Conservation (phyloP, 2,329 filamentous ascomycete species). For the Trichoderma brevicompactum region DNA sequence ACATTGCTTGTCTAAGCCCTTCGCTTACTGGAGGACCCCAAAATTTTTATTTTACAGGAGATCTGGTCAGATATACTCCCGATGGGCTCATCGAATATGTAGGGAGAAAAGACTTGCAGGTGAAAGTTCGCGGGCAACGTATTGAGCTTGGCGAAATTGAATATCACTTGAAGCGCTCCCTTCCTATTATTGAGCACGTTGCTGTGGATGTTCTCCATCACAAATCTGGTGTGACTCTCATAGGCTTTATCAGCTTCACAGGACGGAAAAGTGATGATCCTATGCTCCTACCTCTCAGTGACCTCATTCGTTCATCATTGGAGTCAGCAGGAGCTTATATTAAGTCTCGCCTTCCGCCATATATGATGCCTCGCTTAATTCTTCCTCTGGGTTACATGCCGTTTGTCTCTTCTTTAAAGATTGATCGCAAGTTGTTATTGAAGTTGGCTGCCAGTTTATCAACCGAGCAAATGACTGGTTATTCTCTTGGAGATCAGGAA, state of each 20-base stretch:
- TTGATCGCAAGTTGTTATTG: slow-evolving; percentile 24
- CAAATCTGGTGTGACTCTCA: not conserved
- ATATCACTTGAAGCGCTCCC: slow-evolving; percentile 18
- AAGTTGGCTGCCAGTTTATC: slow-evolving; percentile 9
- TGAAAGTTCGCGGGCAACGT: slow-evolving; percentile 27
- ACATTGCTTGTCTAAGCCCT: slow-evolving; percentile 31
- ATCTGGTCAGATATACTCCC: slow-evolving; percentile 20
- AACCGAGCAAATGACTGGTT: slow-evolving; percentile 1
- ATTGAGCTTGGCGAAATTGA: slow-evolving; percentile 26
- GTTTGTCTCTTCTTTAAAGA: slow-evolving; percentile 26
- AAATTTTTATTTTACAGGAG: slow-evolving; percentile 29
- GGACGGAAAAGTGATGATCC: not conserved
- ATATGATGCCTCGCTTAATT: slow-evolving; percentile 33
- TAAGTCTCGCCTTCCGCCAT: slow-evolving; percentile 26
- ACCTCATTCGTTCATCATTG: not conserved
- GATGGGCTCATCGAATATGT: slow-evolving; percentile 23
- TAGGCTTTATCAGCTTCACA: slow-evolving; percentile 18
- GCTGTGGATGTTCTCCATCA: slow-evolving; percentile 22
- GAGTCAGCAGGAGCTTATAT: not conserved
- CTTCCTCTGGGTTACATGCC: slow-evolving; percentile 32
- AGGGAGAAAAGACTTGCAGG: slow-evolving; percentile 19
- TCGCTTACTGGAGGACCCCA: not conserved
- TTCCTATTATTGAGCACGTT: slow-evolving; percentile 3
- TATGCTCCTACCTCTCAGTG: too few species aligned
- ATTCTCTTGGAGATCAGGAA: not conserved